phyloP scores from a whole-genome alignment of 192 early-diverging fungal genomes.

The Geosiphon pyriformis region DNA sequence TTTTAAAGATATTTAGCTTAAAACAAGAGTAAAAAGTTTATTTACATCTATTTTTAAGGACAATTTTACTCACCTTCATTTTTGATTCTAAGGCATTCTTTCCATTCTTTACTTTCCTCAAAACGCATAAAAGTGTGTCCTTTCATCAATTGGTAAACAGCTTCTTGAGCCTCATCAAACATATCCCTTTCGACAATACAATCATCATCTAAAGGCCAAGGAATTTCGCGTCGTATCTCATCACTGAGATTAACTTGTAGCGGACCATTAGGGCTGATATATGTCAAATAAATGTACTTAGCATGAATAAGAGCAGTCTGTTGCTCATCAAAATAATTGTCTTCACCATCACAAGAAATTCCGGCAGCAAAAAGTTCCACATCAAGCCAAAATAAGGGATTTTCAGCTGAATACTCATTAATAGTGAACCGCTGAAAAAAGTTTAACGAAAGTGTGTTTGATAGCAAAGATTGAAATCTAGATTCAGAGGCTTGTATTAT shows the following conservation, averaged over 20 bases:
- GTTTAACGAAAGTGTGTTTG: constrained; percentile 39
- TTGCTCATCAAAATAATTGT: constrained; percentile 18
- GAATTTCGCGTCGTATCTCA: constrained; percentile 66
- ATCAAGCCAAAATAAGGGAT: constrained; percentile 78
- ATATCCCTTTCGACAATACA: constrained; percentile 54
- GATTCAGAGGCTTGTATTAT: constrained; percentile 27
- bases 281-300: constrained; percentile 74
- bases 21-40: background rate
- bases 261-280: constrained; percentile 60
- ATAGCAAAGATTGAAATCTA: constrained; percentile 36
- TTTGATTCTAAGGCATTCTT: constrained; percentile 40
- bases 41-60: background rate
- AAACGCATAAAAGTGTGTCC: constrained; percentile 68
- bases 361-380: constrained; percentile 64
- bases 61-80: constrained; percentile 33
- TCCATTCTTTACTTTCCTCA: constrained; percentile 52
- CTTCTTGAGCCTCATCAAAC: constrained; percentile 78
- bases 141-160: constrained; percentile 71
- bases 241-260: constrained; percentile 67
- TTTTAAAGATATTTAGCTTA: no score
- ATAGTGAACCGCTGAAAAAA: constrained; percentile 55
- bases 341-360: constrained; percentile 5
- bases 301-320: constrained; percentile 41
- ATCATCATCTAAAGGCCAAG: constrained; percentile 58
- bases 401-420: constrained; percentile 74